Base-by-base conservation (phyloP, 2,329 filamentous ascomycete genomes). In the Pseudocercospora crystallina region DNA sequence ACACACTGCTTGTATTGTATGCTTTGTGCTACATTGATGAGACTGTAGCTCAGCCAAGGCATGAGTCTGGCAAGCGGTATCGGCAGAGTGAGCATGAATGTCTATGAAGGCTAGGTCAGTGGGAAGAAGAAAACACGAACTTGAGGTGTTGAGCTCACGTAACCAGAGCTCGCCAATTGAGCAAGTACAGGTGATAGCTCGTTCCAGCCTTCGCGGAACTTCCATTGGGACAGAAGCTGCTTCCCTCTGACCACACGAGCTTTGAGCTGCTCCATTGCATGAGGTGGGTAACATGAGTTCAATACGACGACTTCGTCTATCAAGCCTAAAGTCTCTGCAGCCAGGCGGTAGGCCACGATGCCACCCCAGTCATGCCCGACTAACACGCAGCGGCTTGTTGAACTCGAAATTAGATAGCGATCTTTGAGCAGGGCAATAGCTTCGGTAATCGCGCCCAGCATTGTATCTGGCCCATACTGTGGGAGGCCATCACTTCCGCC, bases 221-320 rank as follows among this genome's bases (percentile, higher is more conserved):
- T 43, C 34, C 49, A 36, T 34, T 52, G 12, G 7, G 47, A 44
- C n/a, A 60, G 30, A 5, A 49, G 31, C 10, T 33, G 20, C n/a
- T 39, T 51, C 5, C 46, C 43, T 33, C 47, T 39, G 4, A 52
- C 52, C 8, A 54, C 29, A 12, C 37, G 15, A 3, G 32, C 42
- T 33, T 48, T 44, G 12, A 60, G 43, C 4, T 52, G 44, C 17
- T 45, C 39, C 35, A 49, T 47, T 13, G 52, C 54, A 30, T 54
- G 54, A 9, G 43, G 50, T 17, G 47, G 49, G 58, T 80, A 71
- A 9, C 78, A 70, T 2, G 74, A 77, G 59, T 81, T 81, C 17
- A 73, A 73, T 34, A 82, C 63, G 33, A 83, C 74, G 59, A 79
- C 81, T 35, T 78, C 73, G 64, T 83, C 76, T 8, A 80, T 77